phyloP scores from a whole-genome alignment of 768 basidiomycete species.

The Kwoniella pini region DNA sequence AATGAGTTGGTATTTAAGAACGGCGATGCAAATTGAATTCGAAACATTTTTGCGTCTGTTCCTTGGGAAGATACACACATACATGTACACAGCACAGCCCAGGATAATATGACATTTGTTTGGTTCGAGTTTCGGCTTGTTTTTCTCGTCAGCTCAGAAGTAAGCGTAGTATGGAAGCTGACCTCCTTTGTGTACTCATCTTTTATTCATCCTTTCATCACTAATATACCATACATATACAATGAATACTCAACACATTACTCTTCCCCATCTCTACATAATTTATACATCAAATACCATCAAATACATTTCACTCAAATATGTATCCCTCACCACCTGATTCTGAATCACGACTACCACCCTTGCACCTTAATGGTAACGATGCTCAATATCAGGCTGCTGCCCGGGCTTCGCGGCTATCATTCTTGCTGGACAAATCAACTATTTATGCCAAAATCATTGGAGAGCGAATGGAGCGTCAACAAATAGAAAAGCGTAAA shows the following conservation, averaged over 20 bases:
- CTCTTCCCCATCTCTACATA: neutral
- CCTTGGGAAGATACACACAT: neutral
- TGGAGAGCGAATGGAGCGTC: conserved; percentile 69
- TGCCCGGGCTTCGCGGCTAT: conserved; percentile 38
- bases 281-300: neutral
- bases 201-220: conserved; percentile 8
- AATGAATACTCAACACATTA: neutral
- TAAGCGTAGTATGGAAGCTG: conserved; percentile 1
- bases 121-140: conserved; percentile 7
- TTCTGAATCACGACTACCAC: conserved; percentile 6
- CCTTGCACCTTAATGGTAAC: neutral
- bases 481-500: conserved; percentile 46
- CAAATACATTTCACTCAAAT: too few relatives aligned
- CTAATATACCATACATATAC: neutral
- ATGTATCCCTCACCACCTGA: conserved; percentile 14
- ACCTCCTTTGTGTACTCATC: conserved; percentile 21
- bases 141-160: neutral
- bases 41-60: neutral
- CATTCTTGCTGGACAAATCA: conserved; percentile 71
- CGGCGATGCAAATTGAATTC: neutral
- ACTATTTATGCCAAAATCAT: conserved; percentile 72
- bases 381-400: conserved; percentile 23
- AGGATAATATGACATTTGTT: neutral
- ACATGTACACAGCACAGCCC: neutral
- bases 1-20: too few relatives aligned